Conservation (phyloP, 345 rosid genomes). For the Populus ilicifolia region DNA sequence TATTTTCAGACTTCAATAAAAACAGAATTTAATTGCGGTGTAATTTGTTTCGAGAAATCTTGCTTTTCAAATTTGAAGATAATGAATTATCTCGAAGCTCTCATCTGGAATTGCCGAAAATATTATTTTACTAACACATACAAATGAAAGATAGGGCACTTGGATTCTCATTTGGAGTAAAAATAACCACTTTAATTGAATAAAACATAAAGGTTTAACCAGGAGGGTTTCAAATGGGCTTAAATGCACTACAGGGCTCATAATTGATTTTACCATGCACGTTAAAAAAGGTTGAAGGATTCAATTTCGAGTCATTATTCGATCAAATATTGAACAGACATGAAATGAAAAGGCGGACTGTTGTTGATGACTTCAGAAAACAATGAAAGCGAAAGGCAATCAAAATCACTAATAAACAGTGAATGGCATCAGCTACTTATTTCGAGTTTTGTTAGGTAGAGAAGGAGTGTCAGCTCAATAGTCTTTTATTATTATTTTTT, state of each 20-base stretch:
- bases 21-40: too few species aligned
- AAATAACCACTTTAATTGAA: not conserved
- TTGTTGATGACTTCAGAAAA: not conserved
- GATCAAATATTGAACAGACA: not conserved
- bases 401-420: not conserved
- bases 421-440: not conserved
- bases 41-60: not conserved
- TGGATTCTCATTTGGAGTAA: not conserved
- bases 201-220: not conserved
- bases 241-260: not conserved
- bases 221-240: not conserved
- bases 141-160: not conserved
- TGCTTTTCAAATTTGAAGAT: not conserved
- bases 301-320: not conserved
- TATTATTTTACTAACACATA: not conserved
- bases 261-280: not conserved
- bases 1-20: not conserved
- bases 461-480: too few species aligned
- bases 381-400: not conserved
- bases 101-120: not conserved
- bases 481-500: too few species aligned
- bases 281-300: too few species aligned
- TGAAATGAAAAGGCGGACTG: not conserved
- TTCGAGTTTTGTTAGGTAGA: too few species aligned
- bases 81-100: not conserved